Base-by-base conservation (phyloP, 2,329 filamentous ascomycete species). In the Botryosphaeria dothidea region DNA sequence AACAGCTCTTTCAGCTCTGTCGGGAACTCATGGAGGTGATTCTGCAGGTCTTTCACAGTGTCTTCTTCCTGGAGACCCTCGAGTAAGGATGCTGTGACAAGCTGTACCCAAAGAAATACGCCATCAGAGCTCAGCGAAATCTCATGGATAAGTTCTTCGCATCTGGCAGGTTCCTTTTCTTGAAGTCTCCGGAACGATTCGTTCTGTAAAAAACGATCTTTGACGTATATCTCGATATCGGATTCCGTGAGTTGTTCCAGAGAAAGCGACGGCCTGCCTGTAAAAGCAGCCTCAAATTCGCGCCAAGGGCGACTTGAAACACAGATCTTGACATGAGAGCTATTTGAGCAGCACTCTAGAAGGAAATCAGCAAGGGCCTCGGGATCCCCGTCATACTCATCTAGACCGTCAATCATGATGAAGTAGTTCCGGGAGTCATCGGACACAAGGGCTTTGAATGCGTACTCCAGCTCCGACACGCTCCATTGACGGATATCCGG, bases 91-190 rank as follows among this genome's bases (percentile, higher is more conserved):
- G 48, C 13, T 1, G 67, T 67, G 8, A 70, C 69, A 1, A 72
- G 62, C 25, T 63, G 38, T 11, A 69, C 69, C 69, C 70, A 72
- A 0, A 71, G 65, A 45, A 72, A 72, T 0, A 70, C 67, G 3
- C 70, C 70, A 15, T 51, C 29, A 1, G 70, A 66, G 38, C 68
- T 70, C 15, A 19, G 11, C 4, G 49, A 56, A 11, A 71, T 62
- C 3, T 62, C 23, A 3, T 48, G 9, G 1, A 68, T 43, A 1
- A 69, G 29, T 1, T 58, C 27, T 15, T 48, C 13, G 6, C 65
- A 29, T 11, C 34, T 13, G 0, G 36, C 36, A 1, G 58, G 57
- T 17, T 64, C 48, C 13, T 34, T 17, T 6, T 34, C 41, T 17
- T 54, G 17, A 6, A 67, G 46, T n/a, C 41, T 48, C 11, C 6